Base-by-base conservation (phyloP, 495 filamentous ascomycete genomes). In the Penicillium daleae region DNA sequence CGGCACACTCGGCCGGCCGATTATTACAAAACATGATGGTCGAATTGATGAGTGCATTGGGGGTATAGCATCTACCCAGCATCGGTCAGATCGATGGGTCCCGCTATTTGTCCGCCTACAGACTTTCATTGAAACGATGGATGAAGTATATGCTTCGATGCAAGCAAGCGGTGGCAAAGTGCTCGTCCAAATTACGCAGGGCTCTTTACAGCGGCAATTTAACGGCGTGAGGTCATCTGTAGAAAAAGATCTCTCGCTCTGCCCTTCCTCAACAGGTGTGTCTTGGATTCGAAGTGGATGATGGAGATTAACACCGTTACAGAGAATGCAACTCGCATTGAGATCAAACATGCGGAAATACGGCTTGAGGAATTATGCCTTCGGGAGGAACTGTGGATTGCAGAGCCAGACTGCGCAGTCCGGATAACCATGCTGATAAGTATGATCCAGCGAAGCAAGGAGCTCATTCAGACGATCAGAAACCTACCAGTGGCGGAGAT, bases 361-460 rank as follows among this genome's bases (percentile, higher is more conserved):
- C 42, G 42, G 42, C 42, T 46, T 9, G 42, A 46, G 42, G 42
- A 46, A 46, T 21, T 22, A 46, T 46, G 13, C 12, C 42, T 46
- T 24, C 42, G 42, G 42, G 42, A 46, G 42, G 42, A 46, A 24
- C 42, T 46, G 42, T 46, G 42, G 42, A 46, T 12, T 46, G 9
- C 42, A 9, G 9, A 46, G 42, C 42, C 42, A 1, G 42, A 9
- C 21, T 22, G 42, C 21, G 21, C 42, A 22, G 42, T 46, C n/a
- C 19, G 42, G 8, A 46, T 8, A 19, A 24, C 42, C 19, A 46
- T 46, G 42, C 42, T 46, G 19, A 46, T 46, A 12, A 3, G 42
- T 24, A 4, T 46, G 4, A 46, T 24, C 4, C 42, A 46, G 42
- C 42, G 42, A 46, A 46, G 42, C 21, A 46, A 24, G 21, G 42